Base-by-base conservation (phyloP, 768 basidiomycete genomes). In the Serpula lacrymans region DNA sequence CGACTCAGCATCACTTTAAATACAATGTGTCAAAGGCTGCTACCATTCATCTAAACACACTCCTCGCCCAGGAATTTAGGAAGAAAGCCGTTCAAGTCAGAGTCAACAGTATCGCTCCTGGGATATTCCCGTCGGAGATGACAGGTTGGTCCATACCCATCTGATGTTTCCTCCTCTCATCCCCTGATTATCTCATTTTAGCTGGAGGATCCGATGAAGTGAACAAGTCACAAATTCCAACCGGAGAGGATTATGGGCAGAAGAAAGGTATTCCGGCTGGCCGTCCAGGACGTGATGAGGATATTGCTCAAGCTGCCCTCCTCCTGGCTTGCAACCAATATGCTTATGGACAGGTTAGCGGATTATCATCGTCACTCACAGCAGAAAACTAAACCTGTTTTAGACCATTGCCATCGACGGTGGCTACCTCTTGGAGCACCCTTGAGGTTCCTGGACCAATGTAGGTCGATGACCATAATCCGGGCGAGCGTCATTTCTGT, bases 21-120 rank as follows among this genome's bases (percentile, higher is more conserved):
- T 73, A 73, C 54, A 73, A 72, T 46, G 60, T 63, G 5, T 59
- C 63, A 6, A 72, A 72, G 58, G 58, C 57, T 2, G 67, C 65
- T 7, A 47, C 59, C 1, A 64, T 64, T 30, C 64, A 64, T 9
- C 54, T 66, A 12, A 65, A 41, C 42, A 54, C 41, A 7, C 51
- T 64, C 28, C 57, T 69, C 9, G 65, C 65, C 8, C 55, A 59
- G 34, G 67, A 67, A 42, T 43, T 68, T 28, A 50, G 52, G 13
- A 51, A 58, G 13, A 28, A 48, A 2, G 56, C 52, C 2, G 53
- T 63, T 13, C 43, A 57, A 13, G 49, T 67, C 18, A 53, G 65
- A 20, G 67, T 68, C 22, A 68, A 65, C 47, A 48, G 41, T 20
- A 55, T 66, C 31, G 59, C 59, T 5, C 63, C 65, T 6, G 63